These are phyloP conservation scores for Iberis pinnata DNA, from an alignment of 345 rosid genomes.

Conservation along the genomic window DNA sequence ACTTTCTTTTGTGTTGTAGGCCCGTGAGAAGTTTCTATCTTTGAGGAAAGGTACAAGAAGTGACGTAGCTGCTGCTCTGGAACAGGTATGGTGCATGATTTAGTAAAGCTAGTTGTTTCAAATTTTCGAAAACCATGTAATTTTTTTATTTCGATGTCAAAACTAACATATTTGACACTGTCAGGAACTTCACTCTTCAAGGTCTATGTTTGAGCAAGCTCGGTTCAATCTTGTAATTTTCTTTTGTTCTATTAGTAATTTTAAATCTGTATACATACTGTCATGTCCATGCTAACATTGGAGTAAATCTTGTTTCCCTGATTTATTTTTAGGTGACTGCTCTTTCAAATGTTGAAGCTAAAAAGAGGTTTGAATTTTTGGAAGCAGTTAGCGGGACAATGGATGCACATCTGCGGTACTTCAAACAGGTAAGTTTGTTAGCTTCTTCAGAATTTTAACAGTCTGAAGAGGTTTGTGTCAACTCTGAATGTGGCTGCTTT, in stretches of 20 bases:
- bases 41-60: constrained; percentile 82
- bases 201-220: constrained; percentile 91
- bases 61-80: constrained; percentile 61
- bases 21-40: constrained; percentile 94
- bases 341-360: constrained; percentile 92
- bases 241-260: constrained; percentile 1
- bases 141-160: not conserved
- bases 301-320: constrained; percentile 1
- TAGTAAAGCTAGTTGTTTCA: not conserved
- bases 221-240: constrained; percentile 75
- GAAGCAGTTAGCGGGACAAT: constrained; percentile 99
- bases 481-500: constrained; percentile 23
- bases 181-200: constrained; percentile 87
- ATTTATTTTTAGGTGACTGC: constrained; percentile 57
- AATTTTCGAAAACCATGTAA: not conserved
- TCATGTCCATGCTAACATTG: not conserved
- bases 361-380: constrained; percentile 90
- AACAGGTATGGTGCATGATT: constrained; percentile 54
- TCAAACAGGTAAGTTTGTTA: constrained; percentile 58
- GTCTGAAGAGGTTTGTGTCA: constrained; percentile 21
- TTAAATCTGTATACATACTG: not conserved
- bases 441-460: constrained; percentile 9
- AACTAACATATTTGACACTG: constrained; percentile 19
- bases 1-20: constrained; percentile 37
- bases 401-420: constrained; percentile 99